Evolutionary conservation across 768 basidiomycete genomes (phyloP), one percentile per base, ranked within the genome.

Genomic region (Hypholoma sublateritium): DNA sequence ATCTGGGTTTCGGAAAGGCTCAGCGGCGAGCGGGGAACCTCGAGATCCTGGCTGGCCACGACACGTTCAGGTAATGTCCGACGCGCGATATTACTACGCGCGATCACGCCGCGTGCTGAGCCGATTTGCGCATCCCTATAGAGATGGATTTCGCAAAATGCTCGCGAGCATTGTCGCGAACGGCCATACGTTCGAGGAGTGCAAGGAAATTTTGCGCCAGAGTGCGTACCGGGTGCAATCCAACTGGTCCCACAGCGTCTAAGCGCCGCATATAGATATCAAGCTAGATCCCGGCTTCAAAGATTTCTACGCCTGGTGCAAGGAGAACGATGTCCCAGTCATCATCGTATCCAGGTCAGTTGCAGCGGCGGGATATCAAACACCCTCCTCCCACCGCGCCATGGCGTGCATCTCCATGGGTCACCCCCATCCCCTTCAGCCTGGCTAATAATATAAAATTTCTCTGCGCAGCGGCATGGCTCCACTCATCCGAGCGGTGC

Each of bases 111-210:
- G 34, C 19, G 14, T 34, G 17, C 32, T 14, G 12, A 9, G 43
- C 11, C 8, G 21, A 35, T 42, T 39, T 41, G 36, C 28, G 21
- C 48, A 28, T 48, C 42, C 50, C 21, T 53, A 32, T 68, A 93
- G 93, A 67, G 95, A 99, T 74, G 87, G 83, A 0, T 98, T 98
- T 74, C 79, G 82, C 34, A 82, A 85, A 65, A 96, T 96, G 93
- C 73, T 98, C 14, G 75, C 85, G 47, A 94, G 91, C 63, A 84
- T 98, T 4, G 76, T 81, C 0, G 80, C 74, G 49, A 88, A 88
- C 36, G 88, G 88, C 2, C 84, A 91, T 63, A 83, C 86, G 3
- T 91, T 96, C 60, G 88, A 93, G n/a, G 85, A 89, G 43, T 98
- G 94, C 74, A 89, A 89, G 68, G 79, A 88, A 36, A 77, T 86